phyloP scores from a whole-genome alignment of 2,329 filamentous ascomycete species.

The Emericellopsis atlantica region DNA sequence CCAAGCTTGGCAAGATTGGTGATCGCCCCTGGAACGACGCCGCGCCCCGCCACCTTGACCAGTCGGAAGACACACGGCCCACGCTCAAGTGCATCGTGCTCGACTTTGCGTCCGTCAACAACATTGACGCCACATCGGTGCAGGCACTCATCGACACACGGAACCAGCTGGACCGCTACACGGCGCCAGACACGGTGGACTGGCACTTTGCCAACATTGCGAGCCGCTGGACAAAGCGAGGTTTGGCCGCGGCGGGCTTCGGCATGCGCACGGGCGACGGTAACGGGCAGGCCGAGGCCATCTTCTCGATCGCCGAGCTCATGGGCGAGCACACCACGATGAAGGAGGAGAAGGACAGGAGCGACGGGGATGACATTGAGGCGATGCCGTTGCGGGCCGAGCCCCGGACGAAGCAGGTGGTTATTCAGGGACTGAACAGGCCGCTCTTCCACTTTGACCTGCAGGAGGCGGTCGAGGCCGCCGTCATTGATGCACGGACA shows the following conservation, averaged over 20 bases:
- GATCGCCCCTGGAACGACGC: slow-evolving; percentile 48
- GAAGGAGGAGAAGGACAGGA: slow-evolving; percentile 36
- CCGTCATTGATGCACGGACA: slow-evolving; percentile 20
- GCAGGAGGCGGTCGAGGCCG: slow-evolving; percentile 32
- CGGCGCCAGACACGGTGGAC: slow-evolving; percentile 28
- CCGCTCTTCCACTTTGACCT: slow-evolving; percentile 41
- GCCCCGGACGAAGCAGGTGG: slow-evolving; percentile 17
- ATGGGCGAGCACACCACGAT: slow-evolving; percentile 42
- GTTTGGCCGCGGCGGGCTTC: slow-evolving; percentile 39
- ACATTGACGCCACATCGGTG: slow-evolving; percentile 41
- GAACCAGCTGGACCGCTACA: slow-evolving; percentile 37
- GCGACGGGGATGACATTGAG: slow-evolving; percentile 10
- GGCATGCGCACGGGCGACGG: slow-evolving; percentile 21
- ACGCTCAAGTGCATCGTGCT: slow-evolving; percentile 41
- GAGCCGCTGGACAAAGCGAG: slow-evolving; percentile 44
- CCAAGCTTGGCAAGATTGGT: slow-evolving; percentile 30
- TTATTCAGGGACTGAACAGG: slow-evolving; percentile 32
- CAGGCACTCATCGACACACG: slow-evolving; percentile 42
- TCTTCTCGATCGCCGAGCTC: slow-evolving; percentile 86
- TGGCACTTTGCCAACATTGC: slow-evolving; percentile 40
- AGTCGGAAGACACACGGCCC: slow-evolving; percentile 25
- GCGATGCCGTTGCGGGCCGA: slow-evolving; percentile 9
- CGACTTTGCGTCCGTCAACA: slow-evolving; percentile 42
- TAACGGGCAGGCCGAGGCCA: slow-evolving; percentile 33
- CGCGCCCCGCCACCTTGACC: slow-evolving; percentile 21